phyloP scores from a whole-genome alignment of 2,329 filamentous ascomycete species.

The Remersonia thermophila region DNA sequence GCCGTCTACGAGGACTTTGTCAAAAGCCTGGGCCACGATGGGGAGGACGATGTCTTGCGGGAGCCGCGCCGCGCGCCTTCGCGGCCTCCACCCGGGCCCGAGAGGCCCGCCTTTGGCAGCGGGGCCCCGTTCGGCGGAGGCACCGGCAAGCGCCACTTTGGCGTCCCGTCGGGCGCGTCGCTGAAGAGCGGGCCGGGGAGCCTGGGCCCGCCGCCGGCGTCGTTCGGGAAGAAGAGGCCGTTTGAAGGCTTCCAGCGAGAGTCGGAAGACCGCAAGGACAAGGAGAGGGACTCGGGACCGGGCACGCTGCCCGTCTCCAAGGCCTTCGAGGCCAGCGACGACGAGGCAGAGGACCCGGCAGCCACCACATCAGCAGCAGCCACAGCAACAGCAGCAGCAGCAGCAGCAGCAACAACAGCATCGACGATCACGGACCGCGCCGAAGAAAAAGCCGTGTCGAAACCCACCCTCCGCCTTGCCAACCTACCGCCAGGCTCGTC shows the following conservation, averaged over 20 bases:
- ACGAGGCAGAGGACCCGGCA: conserved; percentile 44
- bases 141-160: conserved; percentile 52
- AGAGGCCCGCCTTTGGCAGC: conserved; percentile 11
- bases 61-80: too few species aligned
- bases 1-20: conserved; percentile 81
- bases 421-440: conserved; percentile 30
- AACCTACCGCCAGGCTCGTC: conserved; percentile 50
- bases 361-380: too few species aligned
- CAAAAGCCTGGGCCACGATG: conserved; percentile 60
- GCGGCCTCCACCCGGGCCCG: too few species aligned
- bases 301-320: conserved; percentile 50
- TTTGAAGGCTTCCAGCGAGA: conserved; percentile 32
- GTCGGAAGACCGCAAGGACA: conserved; percentile 20
- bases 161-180: conserved; percentile 37
- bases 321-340: conserved; percentile 59
- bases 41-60: conserved; percentile 30
- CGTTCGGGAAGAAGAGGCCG: conserved; percentile 42
- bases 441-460: conserved; percentile 47
- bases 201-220: conserved; percentile 39
- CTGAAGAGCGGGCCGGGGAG: conserved; percentile 52
- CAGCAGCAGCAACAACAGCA: too few species aligned
- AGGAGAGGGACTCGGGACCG: conserved; percentile 25
- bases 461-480: conserved; percentile 49
- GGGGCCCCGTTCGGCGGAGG: conserved; percentile 20
- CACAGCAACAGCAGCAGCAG: too few species aligned